phyloP scores from a whole-genome alignment of 345 rosid genomes.

The Salix viminalis region DNA sequence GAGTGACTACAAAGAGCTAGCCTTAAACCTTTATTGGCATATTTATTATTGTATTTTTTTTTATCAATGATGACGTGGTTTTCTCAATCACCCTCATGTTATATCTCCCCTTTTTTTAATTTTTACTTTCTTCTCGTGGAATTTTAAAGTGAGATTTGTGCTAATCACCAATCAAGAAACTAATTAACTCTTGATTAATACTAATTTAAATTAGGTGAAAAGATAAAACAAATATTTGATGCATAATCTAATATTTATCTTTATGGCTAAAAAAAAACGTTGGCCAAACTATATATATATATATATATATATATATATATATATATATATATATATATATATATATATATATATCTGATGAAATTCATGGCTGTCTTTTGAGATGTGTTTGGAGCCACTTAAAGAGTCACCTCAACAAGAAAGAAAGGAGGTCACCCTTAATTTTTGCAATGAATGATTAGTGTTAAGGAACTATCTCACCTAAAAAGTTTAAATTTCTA shows the following conservation, averaged over 20 bases:
- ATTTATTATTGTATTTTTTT: not conserved
- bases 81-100: constrained; percentile 32
- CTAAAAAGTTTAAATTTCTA: no score
- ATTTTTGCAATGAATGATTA: no score
- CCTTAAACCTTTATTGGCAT: constrained; percentile 13
- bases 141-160: not conserved
- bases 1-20: constrained; percentile 22
- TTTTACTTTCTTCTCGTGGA: not conserved
- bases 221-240: not conserved
- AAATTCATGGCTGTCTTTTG: no score
- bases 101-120: not conserved
- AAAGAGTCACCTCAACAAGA: no score
- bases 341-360: no score
- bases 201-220: not conserved
- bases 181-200: no score
- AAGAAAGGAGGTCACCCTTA: no score
- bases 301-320: no score
- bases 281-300: not conserved
- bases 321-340: no score
- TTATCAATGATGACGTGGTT: constrained; percentile 30
- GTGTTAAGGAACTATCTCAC: no score
- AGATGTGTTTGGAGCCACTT: no score
- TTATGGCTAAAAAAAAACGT: not conserved
- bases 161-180: not conserved
- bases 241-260: no score